Percentiles rank a stretch among this genome's conserved stretches.
phyloP scores from a whole-genome alignment of 768 basidiomycete species.

The Calocera cornea region DNA sequence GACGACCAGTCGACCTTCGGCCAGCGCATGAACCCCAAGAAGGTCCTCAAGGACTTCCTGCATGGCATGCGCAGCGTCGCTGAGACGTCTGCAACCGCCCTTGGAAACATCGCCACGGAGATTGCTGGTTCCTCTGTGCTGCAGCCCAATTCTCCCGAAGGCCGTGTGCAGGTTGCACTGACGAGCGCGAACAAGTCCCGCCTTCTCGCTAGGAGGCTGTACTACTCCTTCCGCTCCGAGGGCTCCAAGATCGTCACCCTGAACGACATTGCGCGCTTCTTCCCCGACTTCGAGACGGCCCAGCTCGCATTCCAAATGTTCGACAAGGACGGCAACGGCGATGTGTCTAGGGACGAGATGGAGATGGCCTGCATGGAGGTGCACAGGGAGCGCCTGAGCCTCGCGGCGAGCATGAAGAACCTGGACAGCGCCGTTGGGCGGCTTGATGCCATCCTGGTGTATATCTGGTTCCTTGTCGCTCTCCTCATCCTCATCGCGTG shows the following conservation, averaged over 20 bases:
- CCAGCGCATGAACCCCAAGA: slow-evolving; percentile 39
- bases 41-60: slow-evolving; percentile 54
- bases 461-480: slow-evolving; percentile 55
- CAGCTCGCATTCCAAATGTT: slow-evolving; percentile 29
- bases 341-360: slow-evolving; percentile 38
- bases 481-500: slow-evolving; percentile 44
- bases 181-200: slow-evolving; percentile 69
- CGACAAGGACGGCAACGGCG: slow-evolving; percentile 34
- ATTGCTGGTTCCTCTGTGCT: slow-evolving; percentile 54
- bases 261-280: slow-evolving; percentile 58
- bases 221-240: slow-evolving; percentile 64
- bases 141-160: slow-evolving; percentile 76
- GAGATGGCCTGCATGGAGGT: slow-evolving; percentile 63
- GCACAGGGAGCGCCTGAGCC: slow-evolving; percentile 71
- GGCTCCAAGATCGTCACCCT: slow-evolving; percentile 46
- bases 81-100: slow-evolving; percentile 65
- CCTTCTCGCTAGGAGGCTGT: slow-evolving; percentile 67
- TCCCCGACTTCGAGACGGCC: slow-evolving; percentile 52
- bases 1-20: slow-evolving; percentile 24
- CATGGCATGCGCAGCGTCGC: slow-evolving; percentile 59
- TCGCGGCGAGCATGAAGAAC: slow-evolving; percentile 78
- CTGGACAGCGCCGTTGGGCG: slow-evolving; percentile 79
- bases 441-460: slow-evolving; percentile 77
- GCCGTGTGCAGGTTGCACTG: slow-evolving; percentile 66
- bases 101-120: slow-evolving; percentile 49